Percentiles rank a stretch among this genome's conserved stretches.
These are phyloP conservation scores for Trapa bicornis DNA, from an alignment of 345 rosid species.

Conservation along the genomic window DNA sequence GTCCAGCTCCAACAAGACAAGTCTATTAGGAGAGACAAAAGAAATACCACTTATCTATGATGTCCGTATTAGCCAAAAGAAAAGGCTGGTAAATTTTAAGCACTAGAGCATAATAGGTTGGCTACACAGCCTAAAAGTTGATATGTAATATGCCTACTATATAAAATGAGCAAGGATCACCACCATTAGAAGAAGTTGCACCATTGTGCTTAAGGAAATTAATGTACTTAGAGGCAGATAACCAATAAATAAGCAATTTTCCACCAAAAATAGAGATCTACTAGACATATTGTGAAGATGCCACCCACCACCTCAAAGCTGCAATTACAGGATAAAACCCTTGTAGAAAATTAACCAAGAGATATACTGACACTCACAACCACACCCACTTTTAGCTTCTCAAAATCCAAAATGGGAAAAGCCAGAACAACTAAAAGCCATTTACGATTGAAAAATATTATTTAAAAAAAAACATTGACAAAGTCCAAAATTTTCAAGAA, in stretches of 20 bases:
- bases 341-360: background rate
- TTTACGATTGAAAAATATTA: background rate
- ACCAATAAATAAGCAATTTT: background rate
- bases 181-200: background rate
- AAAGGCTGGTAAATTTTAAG: background rate
- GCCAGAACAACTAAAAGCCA: background rate
- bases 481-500: background rate
- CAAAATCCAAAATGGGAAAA: background rate
- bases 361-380: background rate
- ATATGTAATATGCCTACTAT: background rate
- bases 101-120: background rate
- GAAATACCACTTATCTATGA: constrained; percentile 5
- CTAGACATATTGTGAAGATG: background rate
- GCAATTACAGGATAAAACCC: background rate
- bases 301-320: background rate
- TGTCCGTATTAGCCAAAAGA: background rate
- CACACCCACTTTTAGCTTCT: background rate
- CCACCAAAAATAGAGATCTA: background rate
- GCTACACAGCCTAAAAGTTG: background rate
- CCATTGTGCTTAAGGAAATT: background rate
- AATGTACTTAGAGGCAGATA: background rate
- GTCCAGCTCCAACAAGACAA: constrained; percentile 99
- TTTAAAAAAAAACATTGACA: background rate
- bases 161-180: background rate
- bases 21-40: constrained; percentile 34